Evolutionary conservation across 371 early-diverging fungal species (phyloP), one percentile per base, ranked within the genome.

Genomic region (Haplosporangium sp.): DNA sequence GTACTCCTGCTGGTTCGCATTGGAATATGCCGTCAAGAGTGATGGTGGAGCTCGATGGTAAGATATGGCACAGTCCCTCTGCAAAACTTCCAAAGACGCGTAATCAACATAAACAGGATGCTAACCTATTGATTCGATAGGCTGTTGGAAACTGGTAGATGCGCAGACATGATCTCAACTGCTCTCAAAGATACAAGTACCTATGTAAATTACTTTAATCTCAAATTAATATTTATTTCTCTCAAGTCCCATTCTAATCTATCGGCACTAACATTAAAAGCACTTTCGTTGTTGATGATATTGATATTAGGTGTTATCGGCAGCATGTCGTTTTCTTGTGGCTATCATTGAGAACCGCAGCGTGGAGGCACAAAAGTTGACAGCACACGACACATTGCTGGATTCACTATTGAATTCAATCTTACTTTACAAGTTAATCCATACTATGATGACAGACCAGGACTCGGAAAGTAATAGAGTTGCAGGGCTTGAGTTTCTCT

Each of bases 41-140:
- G 83, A 78, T n/a, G 64, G 47, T 13, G 84, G 83, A 10, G 84
- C 83, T 37, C 78, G 73, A 75, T 84, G 84, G 84, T 83, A 83
- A 27, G 66, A 17, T 27, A 20, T 20, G 34, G 27, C 1, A 27
- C 27, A 27, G 27, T 27, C 1, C 27, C 27, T 27, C 27, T 27
- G 0, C 27, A 27, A 27, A 27, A 27, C 27, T 27, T 27, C 27
- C 27, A 27, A 27, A 44, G 47, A 39, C n/a, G 10, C 50, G 4
- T 20, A 9, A 3, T 19, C 40, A 13, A 60, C 11, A 15, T 4
- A 7, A 37, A 60, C 9, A 7, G 17, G 3, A 19, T 34, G 17
- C 6, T 50, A 40, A 17, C 17, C 17, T 10, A 47, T 19, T 5
- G 7, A 3, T 11, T 19, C 38, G 10, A 50, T 34, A 82, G 82